phyloP scores from a whole-genome alignment of 768 basidiomycete genomes.

The Asterophora parasitica region DNA sequence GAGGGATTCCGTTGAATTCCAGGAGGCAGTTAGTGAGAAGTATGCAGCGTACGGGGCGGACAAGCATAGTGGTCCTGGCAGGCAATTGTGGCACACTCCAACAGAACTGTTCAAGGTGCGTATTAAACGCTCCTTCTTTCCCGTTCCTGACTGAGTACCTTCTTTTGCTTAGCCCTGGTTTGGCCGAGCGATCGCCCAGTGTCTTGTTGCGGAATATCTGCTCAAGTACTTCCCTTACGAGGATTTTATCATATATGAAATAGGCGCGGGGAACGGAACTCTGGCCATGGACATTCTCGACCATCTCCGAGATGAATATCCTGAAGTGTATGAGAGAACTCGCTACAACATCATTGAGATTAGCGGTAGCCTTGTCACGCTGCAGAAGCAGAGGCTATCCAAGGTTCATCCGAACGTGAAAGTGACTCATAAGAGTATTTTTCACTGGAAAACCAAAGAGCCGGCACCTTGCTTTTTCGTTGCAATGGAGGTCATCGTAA shows the following conservation, averaged over 20 bases:
- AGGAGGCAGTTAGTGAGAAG: constrained; percentile 70
- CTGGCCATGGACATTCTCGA: constrained; percentile 86
- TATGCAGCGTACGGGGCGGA: constrained; percentile 71
- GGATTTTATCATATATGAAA: constrained; percentile 94
- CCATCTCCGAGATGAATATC: constrained; percentile 70
- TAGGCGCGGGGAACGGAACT: constrained; percentile 97
- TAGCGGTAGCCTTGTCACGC: constrained; percentile 65
- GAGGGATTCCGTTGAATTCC: constrained; percentile 69
- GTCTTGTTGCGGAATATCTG: constrained; percentile 87
- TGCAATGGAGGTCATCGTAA: constrained; percentile 91
- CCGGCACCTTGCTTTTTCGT: constrained; percentile 87
- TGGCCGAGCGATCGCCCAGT: constrained; percentile 84
- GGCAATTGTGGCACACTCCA: constrained; percentile 98
- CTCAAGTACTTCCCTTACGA: constrained; percentile 95
- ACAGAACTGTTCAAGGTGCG: constrained; percentile 94
- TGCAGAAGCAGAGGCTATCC: constrained; percentile 66
- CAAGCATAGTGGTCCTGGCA: constrained; percentile 62
- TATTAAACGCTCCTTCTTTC: constrained; percentile 1
- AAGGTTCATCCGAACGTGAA: constrained; percentile 61
- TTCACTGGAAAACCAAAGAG: constrained; percentile 75
- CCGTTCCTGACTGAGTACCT: constrained; percentile 7
- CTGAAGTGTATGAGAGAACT: constrained; percentile 91
- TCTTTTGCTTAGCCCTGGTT: constrained; percentile 74
- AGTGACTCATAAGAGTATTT: constrained; percentile 75
- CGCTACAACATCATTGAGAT: constrained; percentile 96